Base-by-base conservation (phyloP, 495 filamentous ascomycete genomes). In the Penicillium chermesinum region DNA sequence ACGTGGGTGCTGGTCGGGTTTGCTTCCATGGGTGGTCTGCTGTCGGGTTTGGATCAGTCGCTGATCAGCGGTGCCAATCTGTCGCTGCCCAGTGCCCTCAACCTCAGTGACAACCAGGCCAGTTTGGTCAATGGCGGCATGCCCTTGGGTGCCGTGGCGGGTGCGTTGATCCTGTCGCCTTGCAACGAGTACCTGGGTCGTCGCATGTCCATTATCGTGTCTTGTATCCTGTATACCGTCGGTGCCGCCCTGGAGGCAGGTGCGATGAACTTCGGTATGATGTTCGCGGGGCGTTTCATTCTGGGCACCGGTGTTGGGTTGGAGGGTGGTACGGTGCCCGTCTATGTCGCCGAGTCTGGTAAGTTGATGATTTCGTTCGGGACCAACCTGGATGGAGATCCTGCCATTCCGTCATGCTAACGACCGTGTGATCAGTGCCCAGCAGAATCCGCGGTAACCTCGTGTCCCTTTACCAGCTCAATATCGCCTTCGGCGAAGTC, bases 401-500 rank as follows among this genome's bases (percentile, higher is more conserved):
- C 8, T 25, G 16, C 20, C 13, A 34, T 7, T 42, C 16, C 17
- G 16, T 36, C 7, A 17, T 32, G 13, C 33, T 41, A 21, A n/a
- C 16, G n/a, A 9, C 15, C n/a, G n/a, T n/a, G n/a, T n/a, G n/a
- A n/a, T n/a, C 35, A 44, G 78, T 81, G 22, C 77, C 75, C 10
- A 58, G 70, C 16, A 66, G 67, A 35, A 67, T 80, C 36, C 77
- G 81, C 50, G 80, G 80, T 55, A 82, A 82, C 52, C 63, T 84
- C 33, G 80, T 83, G 17, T 81, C 78, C 0, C 63, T 82, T 0
- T 83, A 82, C 50, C 81, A 84, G 52, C 72, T 82, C 59, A 82
- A 80, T 60, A 83, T 84, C 40, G 80, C 80, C 1, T 59, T 84
- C 0, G 81, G 81, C 38, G 78, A 83, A 57, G 78, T 84, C 19